Percentiles rank a stretch among this genome's conserved stretches.
Evolutionary conservation across 805 yeast genomes (phyloP).

Genomic region (Candida nemodendra): DNA sequence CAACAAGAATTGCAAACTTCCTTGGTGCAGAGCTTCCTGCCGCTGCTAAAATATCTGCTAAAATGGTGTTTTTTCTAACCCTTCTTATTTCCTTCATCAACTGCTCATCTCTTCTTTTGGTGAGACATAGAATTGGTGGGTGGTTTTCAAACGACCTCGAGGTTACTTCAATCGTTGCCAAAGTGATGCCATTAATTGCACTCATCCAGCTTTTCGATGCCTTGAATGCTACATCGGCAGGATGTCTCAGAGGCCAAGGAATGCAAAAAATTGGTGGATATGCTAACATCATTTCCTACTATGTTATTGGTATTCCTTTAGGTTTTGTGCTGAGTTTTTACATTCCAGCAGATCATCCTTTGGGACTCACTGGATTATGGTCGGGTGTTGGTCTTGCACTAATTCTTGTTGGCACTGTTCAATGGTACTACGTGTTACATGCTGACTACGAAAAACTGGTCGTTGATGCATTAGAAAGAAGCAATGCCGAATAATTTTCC

Average conservation of each 20-base stretch:
- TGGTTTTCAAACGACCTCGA: slow-evolving; percentile 33
- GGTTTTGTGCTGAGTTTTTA: slow-evolving; percentile 58
- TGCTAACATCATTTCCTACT: slow-evolving; percentile 57
- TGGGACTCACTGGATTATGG: slow-evolving; percentile 41
- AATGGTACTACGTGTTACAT: slow-evolving; percentile 44
- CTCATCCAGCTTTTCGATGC: slow-evolving; percentile 49
- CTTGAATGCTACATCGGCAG: slow-evolving; percentile 48
- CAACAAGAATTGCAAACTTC: slow-evolving; percentile 75
- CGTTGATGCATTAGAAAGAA: slow-evolving; percentile 40
- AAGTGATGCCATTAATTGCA: slow-evolving; percentile 32
- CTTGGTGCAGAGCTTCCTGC: slow-evolving; percentile 54
- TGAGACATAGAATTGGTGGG: slow-evolving; percentile 25
- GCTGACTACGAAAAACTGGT: slow-evolving; percentile 54
- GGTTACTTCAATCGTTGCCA: slow-evolving; percentile 26
- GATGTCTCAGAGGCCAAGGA: slow-evolving; percentile 58
- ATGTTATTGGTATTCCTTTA: slow-evolving; percentile 66
- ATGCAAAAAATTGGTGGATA: slow-evolving; percentile 56
- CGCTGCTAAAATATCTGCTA: slow-evolving; percentile 30
- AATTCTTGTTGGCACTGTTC: slow-evolving; percentile 46
- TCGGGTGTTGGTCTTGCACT: slow-evolving; percentile 34
- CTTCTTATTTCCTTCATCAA: slow-evolving; percentile 24
- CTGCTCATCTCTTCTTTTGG: slow-evolving; percentile 25
- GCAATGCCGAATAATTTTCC: slow-evolving; percentile 23
- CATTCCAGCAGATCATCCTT: slow-evolving; percentile 32
- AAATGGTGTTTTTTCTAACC: slow-evolving; percentile 29